These are phyloP conservation scores for Cetraspora pellucida DNA, from an alignment of 192 early-diverging fungal genomes.

Conservation along the genomic window DNA sequence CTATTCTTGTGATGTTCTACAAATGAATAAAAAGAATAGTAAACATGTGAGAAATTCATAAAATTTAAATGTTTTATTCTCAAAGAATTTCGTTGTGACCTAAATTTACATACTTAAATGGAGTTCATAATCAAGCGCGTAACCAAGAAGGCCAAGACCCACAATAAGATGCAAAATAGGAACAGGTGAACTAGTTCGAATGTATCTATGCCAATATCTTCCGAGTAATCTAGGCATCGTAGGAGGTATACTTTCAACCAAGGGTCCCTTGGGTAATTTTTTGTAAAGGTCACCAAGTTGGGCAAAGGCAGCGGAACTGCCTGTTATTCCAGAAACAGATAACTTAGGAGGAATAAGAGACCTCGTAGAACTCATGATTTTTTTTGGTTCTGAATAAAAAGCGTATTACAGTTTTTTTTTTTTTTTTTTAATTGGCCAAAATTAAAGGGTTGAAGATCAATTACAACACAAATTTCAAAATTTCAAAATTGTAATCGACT, in stretches of 20 bases:
- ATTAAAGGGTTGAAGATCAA: no score
- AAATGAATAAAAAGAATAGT: not conserved
- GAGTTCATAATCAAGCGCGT: constrained; percentile 1
- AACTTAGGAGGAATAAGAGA: constrained; percentile 21
- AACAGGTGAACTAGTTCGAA: constrained; percentile 21
- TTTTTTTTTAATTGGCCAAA: no score
- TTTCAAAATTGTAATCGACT: no score
- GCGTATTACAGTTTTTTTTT: no score
- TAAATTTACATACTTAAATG: constrained; percentile 15
- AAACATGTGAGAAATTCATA: not conserved
- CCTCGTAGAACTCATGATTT: not conserved
- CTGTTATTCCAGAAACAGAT: constrained; percentile 2
- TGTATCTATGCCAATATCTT: constrained; percentile 1
- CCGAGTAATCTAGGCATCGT: not conserved
- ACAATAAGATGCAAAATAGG: constrained; percentile 27
- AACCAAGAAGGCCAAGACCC: not conserved
- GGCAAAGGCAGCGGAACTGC: not conserved
- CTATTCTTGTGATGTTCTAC: constrained; percentile 1
- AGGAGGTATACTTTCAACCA: not conserved
- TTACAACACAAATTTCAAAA: no score
- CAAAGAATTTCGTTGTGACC: not conserved
- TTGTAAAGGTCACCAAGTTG: not conserved
- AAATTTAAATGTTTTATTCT: not conserved
- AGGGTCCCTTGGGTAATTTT: constrained; percentile 16
- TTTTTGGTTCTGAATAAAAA: not conserved